Evolutionary conservation across 352 stramenopile genomes (phyloP).

Genomic region (Pythium apleroticum): DNA sequence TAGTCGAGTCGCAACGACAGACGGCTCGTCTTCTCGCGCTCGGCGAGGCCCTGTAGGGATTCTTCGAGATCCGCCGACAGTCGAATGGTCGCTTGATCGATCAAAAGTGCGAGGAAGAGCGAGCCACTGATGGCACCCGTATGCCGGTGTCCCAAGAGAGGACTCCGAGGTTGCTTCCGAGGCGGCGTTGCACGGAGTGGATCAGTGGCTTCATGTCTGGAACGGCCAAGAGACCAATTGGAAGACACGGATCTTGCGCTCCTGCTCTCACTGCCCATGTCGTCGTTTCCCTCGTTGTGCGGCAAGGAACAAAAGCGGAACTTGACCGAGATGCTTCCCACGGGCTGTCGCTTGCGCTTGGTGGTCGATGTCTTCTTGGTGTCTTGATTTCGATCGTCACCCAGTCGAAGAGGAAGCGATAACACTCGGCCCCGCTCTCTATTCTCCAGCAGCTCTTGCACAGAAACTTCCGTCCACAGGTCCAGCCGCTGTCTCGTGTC

Average conservation of each 20-base stretch:
- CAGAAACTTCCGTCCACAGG: slow-evolving; percentile 8
- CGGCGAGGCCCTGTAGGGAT: background rate
- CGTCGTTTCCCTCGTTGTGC: background rate
- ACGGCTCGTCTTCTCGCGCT: background rate
- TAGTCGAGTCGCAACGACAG: slow-evolving; percentile 22
- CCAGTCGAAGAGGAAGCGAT: slow-evolving; percentile 13
- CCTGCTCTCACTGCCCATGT: background rate
- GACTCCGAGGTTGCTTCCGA: background rate
- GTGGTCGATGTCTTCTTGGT: background rate
- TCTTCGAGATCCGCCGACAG: background rate
- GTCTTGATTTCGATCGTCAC: background rate
- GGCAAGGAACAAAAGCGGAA: slow-evolving; percentile 11
- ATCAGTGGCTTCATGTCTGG: background rate
- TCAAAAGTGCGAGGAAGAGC: slow-evolving; percentile 8
- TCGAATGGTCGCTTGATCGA: slow-evolving; percentile 3
- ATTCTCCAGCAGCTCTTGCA: slow-evolving; percentile 14
- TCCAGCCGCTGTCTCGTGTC: slow-evolving; percentile 5
- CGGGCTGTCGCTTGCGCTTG: slow-evolving; percentile 3
- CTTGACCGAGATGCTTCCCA: slow-evolving; percentile 21
- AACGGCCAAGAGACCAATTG: slow-evolving; percentile 5
- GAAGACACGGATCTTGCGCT: slow-evolving; percentile 4
- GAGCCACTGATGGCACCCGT: background rate
- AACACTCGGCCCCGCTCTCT: slow-evolving; percentile 17
- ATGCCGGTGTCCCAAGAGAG: background rate
- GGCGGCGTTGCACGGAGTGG: background rate